Evolutionary conservation across 2,329 filamentous ascomycete species (phyloP).

Genomic region (Aotearoamyces nothofagi): DNA sequence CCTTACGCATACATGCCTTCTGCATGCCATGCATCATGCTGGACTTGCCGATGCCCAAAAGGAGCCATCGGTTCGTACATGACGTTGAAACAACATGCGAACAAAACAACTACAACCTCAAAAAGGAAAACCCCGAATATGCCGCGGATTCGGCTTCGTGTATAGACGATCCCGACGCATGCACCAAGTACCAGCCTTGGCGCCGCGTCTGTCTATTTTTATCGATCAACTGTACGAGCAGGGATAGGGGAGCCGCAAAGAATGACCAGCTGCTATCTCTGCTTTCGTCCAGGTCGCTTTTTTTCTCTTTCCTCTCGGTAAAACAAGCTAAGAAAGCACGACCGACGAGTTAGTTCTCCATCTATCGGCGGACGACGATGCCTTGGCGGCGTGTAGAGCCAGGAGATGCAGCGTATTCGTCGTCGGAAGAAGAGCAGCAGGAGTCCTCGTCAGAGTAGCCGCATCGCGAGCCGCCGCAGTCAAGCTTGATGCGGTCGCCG

Average conservation of each 20-base stretch:
- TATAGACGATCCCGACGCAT: no score
- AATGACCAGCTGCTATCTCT: slow-evolving; percentile 2
- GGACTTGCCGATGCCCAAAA: background rate
- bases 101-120: background rate
- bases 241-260: slow-evolving; percentile 2
- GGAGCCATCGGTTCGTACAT: no score
- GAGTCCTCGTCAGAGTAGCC: slow-evolving; percentile 60
- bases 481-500: slow-evolving; percentile 86
- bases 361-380: slow-evolving; percentile 34
- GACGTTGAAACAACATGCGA: no score
- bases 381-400: slow-evolving; percentile 46
- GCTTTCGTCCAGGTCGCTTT: no score
- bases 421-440: slow-evolving; percentile 53
- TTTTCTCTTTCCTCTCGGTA: slow-evolving; percentile 4
- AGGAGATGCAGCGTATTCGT: slow-evolving; percentile 37
- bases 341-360: background rate
- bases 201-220: slow-evolving; percentile 5
- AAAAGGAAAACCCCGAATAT: background rate
- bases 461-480: slow-evolving; percentile 83
- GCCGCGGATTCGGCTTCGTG: slow-evolving; percentile 19
- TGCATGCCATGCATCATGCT: slow-evolving; percentile 1
- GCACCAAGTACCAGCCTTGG: slow-evolving; percentile 2
- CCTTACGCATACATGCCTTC: no score
- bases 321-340: slow-evolving; percentile 1
- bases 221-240: slow-evolving; percentile 1